Percentiles rank a stretch among this genome's conserved stretches.
phyloP scores from a whole-genome alignment of 139 green algal genomes.

The Raphidocelis subcapitata region DNA sequence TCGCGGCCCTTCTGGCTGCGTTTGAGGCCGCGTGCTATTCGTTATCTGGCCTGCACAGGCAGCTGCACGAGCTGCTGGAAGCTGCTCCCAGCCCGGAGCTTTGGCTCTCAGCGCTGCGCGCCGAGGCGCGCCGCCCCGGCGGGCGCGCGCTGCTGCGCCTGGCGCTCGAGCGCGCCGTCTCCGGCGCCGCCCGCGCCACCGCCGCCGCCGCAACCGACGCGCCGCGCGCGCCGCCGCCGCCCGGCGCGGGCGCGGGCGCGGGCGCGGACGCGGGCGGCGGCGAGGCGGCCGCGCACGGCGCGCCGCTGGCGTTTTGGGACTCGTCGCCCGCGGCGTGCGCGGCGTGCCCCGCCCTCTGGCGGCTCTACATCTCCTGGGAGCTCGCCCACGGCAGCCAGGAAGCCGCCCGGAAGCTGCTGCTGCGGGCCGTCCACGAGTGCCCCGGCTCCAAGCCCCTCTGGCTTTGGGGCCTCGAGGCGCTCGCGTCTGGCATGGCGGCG shows the following conservation, averaged over 20 bases:
- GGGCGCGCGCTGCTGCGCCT: constrained; percentile 19
- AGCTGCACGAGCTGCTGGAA: constrained; percentile 20
- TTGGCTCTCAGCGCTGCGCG: constrained; percentile 11
- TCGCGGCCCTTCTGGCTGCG: constrained; percentile 39
- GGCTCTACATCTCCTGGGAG: constrained; percentile 42
- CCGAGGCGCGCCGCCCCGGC: constrained; percentile 22
- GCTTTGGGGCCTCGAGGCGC: constrained; percentile 58
- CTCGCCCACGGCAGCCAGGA: constrained; percentile 11
- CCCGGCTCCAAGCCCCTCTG: constrained; percentile 78
- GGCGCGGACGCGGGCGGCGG: not conserved
- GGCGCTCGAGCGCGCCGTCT: constrained; percentile 32
- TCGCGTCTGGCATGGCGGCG: constrained; percentile 38
- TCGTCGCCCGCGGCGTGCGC: constrained; percentile 3
- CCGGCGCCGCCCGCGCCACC: not conserved
- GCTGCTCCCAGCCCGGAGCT: constrained; percentile 11
- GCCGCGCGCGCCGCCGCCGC: not conserved
- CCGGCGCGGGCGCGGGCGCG: not conserved
- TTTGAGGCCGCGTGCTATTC: constrained; percentile 34
- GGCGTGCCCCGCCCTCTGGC: constrained; percentile 49
- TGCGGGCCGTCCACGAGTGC: constrained; percentile 71
- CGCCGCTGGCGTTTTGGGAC: constrained; percentile 9
- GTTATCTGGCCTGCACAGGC: constrained; percentile 37
- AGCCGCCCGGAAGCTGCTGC: constrained; percentile 59
- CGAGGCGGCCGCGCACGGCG: not conserved
- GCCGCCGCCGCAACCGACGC: constrained; percentile 4